Evolutionary conservation across 2,329 filamentous ascomycete genomes (phyloP).

Genomic region (Rhytidhysteron rufulum): DNA sequence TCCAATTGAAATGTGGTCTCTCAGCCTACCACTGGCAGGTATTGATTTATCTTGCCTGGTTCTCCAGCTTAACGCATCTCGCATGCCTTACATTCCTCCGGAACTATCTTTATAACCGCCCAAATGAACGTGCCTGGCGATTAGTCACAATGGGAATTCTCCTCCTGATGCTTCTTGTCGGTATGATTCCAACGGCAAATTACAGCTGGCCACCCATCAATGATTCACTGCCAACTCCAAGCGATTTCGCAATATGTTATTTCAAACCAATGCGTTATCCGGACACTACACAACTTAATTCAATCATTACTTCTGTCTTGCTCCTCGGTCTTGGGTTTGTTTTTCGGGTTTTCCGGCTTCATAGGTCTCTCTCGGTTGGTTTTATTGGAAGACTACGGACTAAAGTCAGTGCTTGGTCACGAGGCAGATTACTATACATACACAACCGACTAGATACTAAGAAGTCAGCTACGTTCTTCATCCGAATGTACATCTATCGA

Average conservation of each 20-base stretch:
- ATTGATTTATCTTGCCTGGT: constrained; percentile 3
- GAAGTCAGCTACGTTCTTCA: background rate
- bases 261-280: background rate
- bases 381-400: background rate
- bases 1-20: constrained; percentile 2
- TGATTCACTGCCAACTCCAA: background rate
- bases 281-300: background rate
- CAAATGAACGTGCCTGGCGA: background rate
- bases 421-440: background rate
- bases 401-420: background rate
- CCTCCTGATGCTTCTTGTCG: background rate
- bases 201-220: background rate
- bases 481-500: background rate
- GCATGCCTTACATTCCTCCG: constrained; percentile 2
- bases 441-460: background rate
- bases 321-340: background rate
- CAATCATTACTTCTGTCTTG: background rate
- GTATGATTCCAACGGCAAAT: background rate
- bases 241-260: background rate
- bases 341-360: background rate
- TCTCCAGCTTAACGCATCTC: constrained; percentile 1
- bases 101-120: background rate
- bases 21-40: constrained; percentile 5
- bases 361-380: constrained; percentile 1
- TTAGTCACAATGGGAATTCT: background rate